phyloP scores from a whole-genome alignment of 1,139 yeast species.

The Saccharomyces pastorianus region DNA sequence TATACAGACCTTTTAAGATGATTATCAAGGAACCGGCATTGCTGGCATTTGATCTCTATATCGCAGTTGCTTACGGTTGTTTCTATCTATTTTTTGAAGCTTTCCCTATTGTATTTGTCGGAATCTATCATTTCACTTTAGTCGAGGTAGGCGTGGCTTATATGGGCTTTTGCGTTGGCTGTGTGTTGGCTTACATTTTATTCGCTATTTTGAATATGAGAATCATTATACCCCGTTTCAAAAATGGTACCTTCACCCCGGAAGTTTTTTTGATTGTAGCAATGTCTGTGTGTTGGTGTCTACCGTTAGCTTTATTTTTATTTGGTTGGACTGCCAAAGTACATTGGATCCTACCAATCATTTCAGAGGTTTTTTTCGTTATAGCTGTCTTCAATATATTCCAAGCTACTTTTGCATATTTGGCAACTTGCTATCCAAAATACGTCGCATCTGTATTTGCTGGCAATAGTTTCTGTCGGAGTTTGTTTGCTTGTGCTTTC shows the following conservation, averaged over 20 bases:
- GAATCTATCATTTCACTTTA: constrained; percentile 38
- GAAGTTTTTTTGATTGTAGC: constrained; percentile 14
- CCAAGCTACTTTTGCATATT: constrained; percentile 33
- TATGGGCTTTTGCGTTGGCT: constrained; percentile 22
- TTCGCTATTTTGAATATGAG: constrained; percentile 10
- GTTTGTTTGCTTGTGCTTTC: constrained; percentile 41
- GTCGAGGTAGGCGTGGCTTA: constrained; percentile 18
- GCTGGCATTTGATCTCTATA: constrained; percentile 31
- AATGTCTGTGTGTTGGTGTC: constrained; percentile 13
- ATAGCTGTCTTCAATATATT: constrained; percentile 37
- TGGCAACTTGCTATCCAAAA: constrained; percentile 33
- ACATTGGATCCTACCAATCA: constrained; percentile 41
- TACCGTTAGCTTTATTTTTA: constrained; percentile 16
- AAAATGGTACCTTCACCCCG: constrained; percentile 13
- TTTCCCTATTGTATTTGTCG: constrained; percentile 47
- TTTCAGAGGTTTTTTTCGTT: constrained; percentile 38
- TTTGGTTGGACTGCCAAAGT: constrained; percentile 41
- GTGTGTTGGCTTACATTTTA: constrained; percentile 12
- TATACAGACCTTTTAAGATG: constrained; percentile 45
- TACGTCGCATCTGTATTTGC: constrained; percentile 55
- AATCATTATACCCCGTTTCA: constrained; percentile 10
- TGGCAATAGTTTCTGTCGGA: constrained; percentile 45
- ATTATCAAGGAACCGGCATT: constrained; percentile 27
- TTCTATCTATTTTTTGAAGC: constrained; percentile 13
- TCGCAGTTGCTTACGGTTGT: constrained; percentile 33